Base-by-base conservation (phyloP, 2,329 filamentous ascomycete species). In the Colletotrichum liriopes region DNA sequence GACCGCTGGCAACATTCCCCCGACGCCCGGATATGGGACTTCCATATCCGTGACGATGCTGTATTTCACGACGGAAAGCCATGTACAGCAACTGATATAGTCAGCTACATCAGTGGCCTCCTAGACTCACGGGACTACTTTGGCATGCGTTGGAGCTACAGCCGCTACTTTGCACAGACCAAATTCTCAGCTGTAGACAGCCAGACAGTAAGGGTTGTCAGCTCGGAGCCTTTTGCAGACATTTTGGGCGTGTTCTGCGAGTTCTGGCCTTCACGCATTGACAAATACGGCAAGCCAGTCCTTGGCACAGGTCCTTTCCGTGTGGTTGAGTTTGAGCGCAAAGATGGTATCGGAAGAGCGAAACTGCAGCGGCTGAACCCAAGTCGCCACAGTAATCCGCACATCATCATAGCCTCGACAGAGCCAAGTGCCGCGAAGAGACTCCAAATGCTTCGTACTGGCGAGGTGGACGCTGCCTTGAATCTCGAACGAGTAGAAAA, bases 91-190 rank as follows among this genome's bases (percentile, higher is more conserved):
- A 41, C n/a, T 0, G 51, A 69, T 2, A 20, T 69, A 7, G 60
- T 65, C 32, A 23, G 1, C 20, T 69, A 65, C 35, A 58, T 69
- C 26, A 45, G 41, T 18, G 66, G 60, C 0, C 60, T 69, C 16
- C 35, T 69, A 29, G 66, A 69, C 43, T 65, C 66, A 12, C 52
- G 66, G 41, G 66, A 69, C 43, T 69, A 69, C 60, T 69, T 69
- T 16, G 66, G 66, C 35, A 69, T 69, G 66, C 66, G 60, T 9
- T 69, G 66, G 66, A 69, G 66, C 37, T 69, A 69, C 35, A 69
- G 66, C 52, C 66, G 66, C 14, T 69, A 69, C 20, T 69, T 69
- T 0, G 60, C 52, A 0, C 18, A 49, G 2, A 52, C 52, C 16
- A 43, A 9, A 14, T 32, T 65, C n/a, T 43, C 43, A 5, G 52